Evolutionary conservation across 768 basidiomycete species (phyloP), one percentile per base, ranked within the genome.

Genomic region (Tulasnella sp.): DNA sequence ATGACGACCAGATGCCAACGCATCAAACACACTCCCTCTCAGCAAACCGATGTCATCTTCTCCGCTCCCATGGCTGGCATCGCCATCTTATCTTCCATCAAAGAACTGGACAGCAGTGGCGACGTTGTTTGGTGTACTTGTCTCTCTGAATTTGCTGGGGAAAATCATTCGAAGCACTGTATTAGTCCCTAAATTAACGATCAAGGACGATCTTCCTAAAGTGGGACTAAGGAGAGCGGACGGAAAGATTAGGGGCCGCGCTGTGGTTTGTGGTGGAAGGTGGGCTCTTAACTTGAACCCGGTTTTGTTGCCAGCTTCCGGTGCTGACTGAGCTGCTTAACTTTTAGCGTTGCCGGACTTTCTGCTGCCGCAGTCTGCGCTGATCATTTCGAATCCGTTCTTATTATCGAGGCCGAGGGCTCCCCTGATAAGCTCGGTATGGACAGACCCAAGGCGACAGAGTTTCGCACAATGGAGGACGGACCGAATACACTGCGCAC

Each of bases 401-500:
- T 71, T 25, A 61, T 72, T 42, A 59, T 72, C 29, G 71, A 72
- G 48, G 63, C 71, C 7, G 71, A 72, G 56, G 61, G 57, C 10
- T 70, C 66, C 66, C 34, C 68, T 5, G 54, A 62, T 9, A n/a
- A 48, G 46, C 46, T 22, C 46, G 46, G 46, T 5, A 48, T 29
- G 27, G 46, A 29, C 27, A 21, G 5, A 5, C 46, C 46, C 5
- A 29, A 29, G n/a, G 27, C 5, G 7, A 58, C 64, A 0, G 54
- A 66, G 17, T 66, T 68, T 31, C 68, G 62, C 12, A 27, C 34
- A 15, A 43, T 52, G 42, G 30, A 46, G 11, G 34, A 63, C 61
- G 1, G 54, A 38, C 15, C 15, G 34, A 38, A n/a, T n/a, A n/a
- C n/a, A n/a, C n/a, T n/a, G n/a, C n/a, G 7, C 34, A 38, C 34